These are phyloP conservation scores for Primulina huaijiensis DNA, from an alignment of 257 asterid genomes.

Conservation along the genomic window DNA sequence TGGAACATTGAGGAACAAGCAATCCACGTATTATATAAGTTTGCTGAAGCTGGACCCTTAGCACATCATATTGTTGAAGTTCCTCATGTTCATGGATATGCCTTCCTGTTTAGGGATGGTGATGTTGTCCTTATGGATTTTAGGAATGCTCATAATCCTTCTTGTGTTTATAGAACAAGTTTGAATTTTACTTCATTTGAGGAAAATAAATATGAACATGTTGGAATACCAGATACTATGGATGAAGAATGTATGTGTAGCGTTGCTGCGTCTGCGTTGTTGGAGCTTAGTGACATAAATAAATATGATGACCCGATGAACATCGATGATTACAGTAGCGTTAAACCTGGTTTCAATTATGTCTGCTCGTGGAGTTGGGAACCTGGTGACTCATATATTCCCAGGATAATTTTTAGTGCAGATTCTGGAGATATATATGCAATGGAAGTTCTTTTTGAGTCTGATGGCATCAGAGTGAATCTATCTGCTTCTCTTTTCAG, in stretches of 20 bases:
- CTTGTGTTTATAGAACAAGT: constrained; percentile 57
- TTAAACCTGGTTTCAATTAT: constrained; percentile 66
- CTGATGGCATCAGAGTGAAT: constrained; percentile 57
- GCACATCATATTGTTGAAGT: constrained; percentile 87
- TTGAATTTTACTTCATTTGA: constrained; percentile 65
- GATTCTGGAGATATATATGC: constrained; percentile 85
- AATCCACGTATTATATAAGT: constrained; percentile 62
- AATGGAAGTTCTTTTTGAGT: constrained; percentile 65
- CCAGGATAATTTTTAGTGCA: constrained; percentile 75
- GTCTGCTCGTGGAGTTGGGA: constrained; percentile 98
- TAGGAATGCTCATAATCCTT: constrained; percentile 62
- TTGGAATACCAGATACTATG: constrained; percentile 70
- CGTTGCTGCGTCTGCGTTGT: constrained; percentile 95
- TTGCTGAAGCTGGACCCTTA: constrained; percentile 80
- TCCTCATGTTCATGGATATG: constrained; percentile 77
- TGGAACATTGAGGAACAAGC: constrained; percentile 68
- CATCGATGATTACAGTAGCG: constrained; percentile 56
- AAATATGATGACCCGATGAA: constrained; percentile 85
- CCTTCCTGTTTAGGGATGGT: constrained; percentile 85
- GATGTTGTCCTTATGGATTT: constrained; percentile 88
- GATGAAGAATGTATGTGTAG: constrained; percentile 86
- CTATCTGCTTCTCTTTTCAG: constrained; percentile 82
- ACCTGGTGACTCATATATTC: constrained; percentile 48
- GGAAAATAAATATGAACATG: constrained; percentile 54
- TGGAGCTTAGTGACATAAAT: constrained; percentile 88